Conservation (phyloP, 2,329 filamentous ascomycete species). For the Tolypocladium amazonense region DNA sequence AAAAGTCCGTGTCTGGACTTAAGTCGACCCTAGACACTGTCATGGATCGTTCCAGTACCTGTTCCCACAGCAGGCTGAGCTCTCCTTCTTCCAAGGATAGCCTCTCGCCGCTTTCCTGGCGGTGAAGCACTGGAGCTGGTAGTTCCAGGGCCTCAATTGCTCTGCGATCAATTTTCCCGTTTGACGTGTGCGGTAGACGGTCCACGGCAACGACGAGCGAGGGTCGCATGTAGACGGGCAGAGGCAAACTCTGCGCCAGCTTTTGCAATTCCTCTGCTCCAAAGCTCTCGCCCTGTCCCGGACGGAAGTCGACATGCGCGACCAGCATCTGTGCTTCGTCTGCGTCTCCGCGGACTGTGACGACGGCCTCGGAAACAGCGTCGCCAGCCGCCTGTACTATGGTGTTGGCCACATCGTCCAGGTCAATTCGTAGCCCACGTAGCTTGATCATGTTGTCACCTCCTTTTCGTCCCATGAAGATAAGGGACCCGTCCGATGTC, state of each 20-base stretch:
- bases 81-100: not conserved
- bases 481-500: slow-evolving; percentile 19
- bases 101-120: not conserved
- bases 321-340: slow-evolving; percentile 11
- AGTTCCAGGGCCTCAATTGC: not conserved
- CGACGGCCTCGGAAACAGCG: slow-evolving; percentile 10
- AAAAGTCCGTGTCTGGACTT: slow-evolving; percentile 25
- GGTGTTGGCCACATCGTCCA: slow-evolving; percentile 25
- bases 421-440: slow-evolving; percentile 31
- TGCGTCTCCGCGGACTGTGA: slow-evolving; percentile 8
- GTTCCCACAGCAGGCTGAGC: slow-evolving; percentile 6
- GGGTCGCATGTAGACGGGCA: slow-evolving; percentile 3
- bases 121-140: not conserved
- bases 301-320: slow-evolving; percentile 12
- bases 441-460: slow-evolving; percentile 36
- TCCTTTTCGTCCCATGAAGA: slow-evolving; percentile 23
- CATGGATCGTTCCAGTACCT: slow-evolving; percentile 3
- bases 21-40: slow-evolving; percentile 2
- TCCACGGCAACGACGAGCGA: slow-evolving; percentile 1
- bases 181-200: not conserved
- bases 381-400: slow-evolving; percentile 11
- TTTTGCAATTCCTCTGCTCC: not conserved
- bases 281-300: not conserved
- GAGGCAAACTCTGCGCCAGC: not conserved
- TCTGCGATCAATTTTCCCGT: slow-evolving; percentile 1